phyloP scores from a whole-genome alignment of 139 green algal species.

The Chlamydomonas asymmetrica region DNA sequence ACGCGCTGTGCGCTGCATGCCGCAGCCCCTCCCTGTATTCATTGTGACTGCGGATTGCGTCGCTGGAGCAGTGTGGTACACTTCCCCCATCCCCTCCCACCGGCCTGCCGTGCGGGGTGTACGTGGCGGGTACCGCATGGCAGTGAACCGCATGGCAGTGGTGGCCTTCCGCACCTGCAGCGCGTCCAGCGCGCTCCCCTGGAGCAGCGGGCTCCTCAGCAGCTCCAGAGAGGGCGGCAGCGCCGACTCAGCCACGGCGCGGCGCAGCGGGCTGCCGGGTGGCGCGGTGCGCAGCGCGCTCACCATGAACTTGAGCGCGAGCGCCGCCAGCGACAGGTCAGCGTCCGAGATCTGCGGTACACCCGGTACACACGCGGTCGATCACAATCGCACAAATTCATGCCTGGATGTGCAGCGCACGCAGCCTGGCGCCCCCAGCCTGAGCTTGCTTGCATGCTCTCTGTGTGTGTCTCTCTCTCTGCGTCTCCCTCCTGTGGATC shows the following conservation, averaged over 20 bases:
- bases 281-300: conserved; percentile 60
- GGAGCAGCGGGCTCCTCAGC: conserved; percentile 80
- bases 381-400: background rate
- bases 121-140: conserved; percentile 1
- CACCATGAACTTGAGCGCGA: conserved; percentile 66
- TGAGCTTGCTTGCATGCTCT: background rate
- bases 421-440: too few species aligned
- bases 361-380: background rate
- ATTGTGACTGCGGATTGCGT: too few species aligned
- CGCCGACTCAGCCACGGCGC: conserved; percentile 31
- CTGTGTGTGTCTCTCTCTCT: too few species aligned
- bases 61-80: too few species aligned
- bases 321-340: conserved; percentile 79
- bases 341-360: conserved; percentile 55
- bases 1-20: too few species aligned
- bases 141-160: background rate
- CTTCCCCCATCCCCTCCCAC: too few species aligned
- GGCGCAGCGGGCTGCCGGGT: conserved; percentile 5
- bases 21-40: too few species aligned
- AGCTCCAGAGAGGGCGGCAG: conserved; percentile 68
- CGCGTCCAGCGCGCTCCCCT: conserved; percentile 62
- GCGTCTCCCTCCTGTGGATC: too few species aligned
- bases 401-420: background rate
- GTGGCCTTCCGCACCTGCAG: conserved; percentile 58
- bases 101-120: background rate